Base-by-base conservation (phyloP, 768 basidiomycete genomes). In the Daedaleopsis nitida region DNA sequence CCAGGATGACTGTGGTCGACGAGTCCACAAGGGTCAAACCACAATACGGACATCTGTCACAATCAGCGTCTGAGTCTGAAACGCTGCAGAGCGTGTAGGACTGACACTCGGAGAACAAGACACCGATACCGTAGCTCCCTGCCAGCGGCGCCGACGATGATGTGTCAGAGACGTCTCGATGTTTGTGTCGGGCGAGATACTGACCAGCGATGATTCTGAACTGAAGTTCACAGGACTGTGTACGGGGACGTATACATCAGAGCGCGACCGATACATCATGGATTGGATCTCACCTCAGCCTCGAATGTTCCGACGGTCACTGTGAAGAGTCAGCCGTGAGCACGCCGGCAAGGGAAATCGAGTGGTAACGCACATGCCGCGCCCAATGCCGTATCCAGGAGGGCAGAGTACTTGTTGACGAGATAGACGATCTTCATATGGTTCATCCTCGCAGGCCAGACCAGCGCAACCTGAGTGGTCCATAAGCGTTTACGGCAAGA, bases 381-480 rank as follows among this genome's bases (percentile, higher is more conserved):
- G 10, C 37, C 53, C 9, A 60, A 39, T 0, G 48, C 11, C 5
- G 54, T 44, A 35, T 60, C 59, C n/a, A 60, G 1, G n/a, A 60
- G n/a, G 13, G 53, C 43, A 37, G 54, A 49, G 49, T 60, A 60
- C 8, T 54, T 54, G 48, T 60, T 60, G 5, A 60, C 13, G 48
- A 50, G 44, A 48, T 42, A 60, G 23, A 60, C 48, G 37, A 60
- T 27, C 48, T 60, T 60, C 59, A 60, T 60, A 11, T 14, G 17
- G n/a, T 48, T 60, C 38, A 60, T 23, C 8, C 39, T 21, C 7
- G 53, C 49, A 2, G 45, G 53, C 59, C 59, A 60, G 1, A 60
- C n/a, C 2, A 60, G 32, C 3, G 35, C 37, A 16, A 60, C 53
- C 59, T 60, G n/a, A 7, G 27, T 43, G 43, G 27, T 32, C 27